These are phyloP conservation scores for Bipolaris victoriae DNA, from an alignment of 2,329 filamentous ascomycete genomes.

Conservation along the genomic window DNA sequence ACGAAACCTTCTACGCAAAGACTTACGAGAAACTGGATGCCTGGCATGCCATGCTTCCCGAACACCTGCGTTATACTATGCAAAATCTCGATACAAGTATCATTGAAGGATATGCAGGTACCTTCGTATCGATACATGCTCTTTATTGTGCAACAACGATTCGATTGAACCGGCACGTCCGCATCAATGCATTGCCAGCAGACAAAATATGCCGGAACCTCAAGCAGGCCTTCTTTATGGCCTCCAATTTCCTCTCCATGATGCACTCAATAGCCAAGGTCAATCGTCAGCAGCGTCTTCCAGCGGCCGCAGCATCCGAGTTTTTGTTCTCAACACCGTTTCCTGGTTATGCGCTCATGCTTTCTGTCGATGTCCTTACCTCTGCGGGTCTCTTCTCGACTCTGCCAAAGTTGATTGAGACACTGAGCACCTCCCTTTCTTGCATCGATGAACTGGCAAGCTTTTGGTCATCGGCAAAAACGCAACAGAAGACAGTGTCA, in stretches of 20 bases:
- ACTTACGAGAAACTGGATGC: slow-evolving; percentile 59
- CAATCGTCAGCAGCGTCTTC: slow-evolving; percentile 37
- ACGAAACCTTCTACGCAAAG: slow-evolving; percentile 61
- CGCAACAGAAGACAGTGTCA: slow-evolving; percentile 59
- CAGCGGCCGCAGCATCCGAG: slow-evolving; percentile 35
- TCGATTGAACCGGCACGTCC: slow-evolving; percentile 67
- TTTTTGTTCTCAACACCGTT: slow-evolving; percentile 61
- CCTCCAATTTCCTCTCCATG: slow-evolving; percentile 40
- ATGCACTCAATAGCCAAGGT: slow-evolving; percentile 40
- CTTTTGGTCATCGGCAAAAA: slow-evolving; percentile 65
- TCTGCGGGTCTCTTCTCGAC: slow-evolving; percentile 57
- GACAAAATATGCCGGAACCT: slow-evolving; percentile 43
- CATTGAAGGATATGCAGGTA: slow-evolving; percentile 60
- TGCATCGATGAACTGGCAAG: slow-evolving; percentile 62
- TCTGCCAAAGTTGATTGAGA: slow-evolving; percentile 61
- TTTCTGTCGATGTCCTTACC: slow-evolving; percentile 70
- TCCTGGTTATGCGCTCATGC: slow-evolving; percentile 65
- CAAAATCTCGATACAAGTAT: slow-evolving; percentile 65
- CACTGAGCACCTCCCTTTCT: slow-evolving; percentile 60
- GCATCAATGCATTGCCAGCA: slow-evolving; percentile 33
- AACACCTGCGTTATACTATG: slow-evolving; percentile 60
- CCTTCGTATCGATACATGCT: slow-evolving; percentile 69
- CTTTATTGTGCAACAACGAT: slow-evolving; percentile 70
- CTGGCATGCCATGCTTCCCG: slow-evolving; percentile 66
- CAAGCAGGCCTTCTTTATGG: slow-evolving; percentile 36